Conservation (phyloP, 805 yeast genomes). For the Pichia deserticola region DNA sequence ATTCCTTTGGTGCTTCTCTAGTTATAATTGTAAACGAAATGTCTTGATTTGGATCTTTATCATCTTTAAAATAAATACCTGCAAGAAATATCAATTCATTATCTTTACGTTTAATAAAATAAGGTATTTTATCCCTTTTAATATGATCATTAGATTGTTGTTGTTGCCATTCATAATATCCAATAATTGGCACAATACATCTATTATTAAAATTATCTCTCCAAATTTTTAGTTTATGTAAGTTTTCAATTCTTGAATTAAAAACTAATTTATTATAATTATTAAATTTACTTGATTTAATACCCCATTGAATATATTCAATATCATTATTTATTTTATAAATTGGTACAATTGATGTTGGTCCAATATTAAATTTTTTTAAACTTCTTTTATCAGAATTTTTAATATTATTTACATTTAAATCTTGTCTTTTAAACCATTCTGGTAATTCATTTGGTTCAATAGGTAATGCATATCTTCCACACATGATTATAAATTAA, state of each 20-base stretch:
- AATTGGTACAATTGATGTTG: constrained; percentile 46
- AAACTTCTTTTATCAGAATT: constrained; percentile 18
- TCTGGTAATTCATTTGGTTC: constrained; percentile 37
- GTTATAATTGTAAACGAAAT: constrained; percentile 65
- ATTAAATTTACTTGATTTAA: constrained; percentile 26
- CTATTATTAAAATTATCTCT: constrained; percentile 38
- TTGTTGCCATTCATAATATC: constrained; percentile 76
- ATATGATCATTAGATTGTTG: not conserved
- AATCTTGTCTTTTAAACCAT: constrained; percentile 27
- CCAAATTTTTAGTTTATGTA: constrained; percentile 54
- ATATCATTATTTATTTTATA: constrained; percentile 18
- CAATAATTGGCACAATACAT: constrained; percentile 73
- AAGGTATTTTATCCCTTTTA: constrained; percentile 45
- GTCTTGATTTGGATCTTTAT: too few relatives aligned
- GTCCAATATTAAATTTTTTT: constrained; percentile 53
- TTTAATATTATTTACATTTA: constrained; percentile 21
- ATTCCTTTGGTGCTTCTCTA: constrained; percentile 52
- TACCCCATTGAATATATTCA: constrained; percentile 71
- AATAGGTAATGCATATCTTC: constrained; percentile 28
- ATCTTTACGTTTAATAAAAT: constrained; percentile 51
- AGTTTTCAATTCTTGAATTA: constrained; percentile 67
- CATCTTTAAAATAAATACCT: constrained; percentile 26
- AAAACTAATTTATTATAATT: constrained; percentile 33
- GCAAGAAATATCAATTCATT: constrained; percentile 56
- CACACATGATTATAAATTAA: constrained; percentile 23